phyloP scores from a whole-genome alignment of 2,329 filamentous ascomycete genomes.

The Phaeophleospora eucalypticola region DNA sequence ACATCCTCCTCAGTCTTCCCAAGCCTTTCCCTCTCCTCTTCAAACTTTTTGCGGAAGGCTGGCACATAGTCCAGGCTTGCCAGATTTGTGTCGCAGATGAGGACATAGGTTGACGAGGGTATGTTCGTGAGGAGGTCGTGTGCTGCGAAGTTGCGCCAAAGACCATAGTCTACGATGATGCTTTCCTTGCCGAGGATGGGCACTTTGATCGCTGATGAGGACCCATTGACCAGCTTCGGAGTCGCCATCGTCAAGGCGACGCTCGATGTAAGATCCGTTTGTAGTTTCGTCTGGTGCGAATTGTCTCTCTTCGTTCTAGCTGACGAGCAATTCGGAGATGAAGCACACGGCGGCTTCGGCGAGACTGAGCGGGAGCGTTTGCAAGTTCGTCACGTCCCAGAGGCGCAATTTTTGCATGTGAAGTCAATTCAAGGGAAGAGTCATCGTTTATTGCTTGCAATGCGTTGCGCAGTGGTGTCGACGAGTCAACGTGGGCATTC shows the following conservation, averaged over 20 bases:
- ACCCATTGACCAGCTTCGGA: constrained; percentile 23
- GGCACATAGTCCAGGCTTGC: constrained; percentile 69
- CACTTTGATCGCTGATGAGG: constrained; percentile 55
- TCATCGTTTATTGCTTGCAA: too few relatives aligned
- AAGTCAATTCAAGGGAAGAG: background rate
- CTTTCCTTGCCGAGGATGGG: constrained; percentile 82
- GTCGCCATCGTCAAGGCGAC: background rate
- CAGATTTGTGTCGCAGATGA: constrained; percentile 95
- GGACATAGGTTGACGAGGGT: constrained; percentile 84
- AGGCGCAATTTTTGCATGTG: constrained; percentile 30
- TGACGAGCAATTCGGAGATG: constrained; percentile 26
- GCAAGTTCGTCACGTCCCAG: constrained; percentile 28
- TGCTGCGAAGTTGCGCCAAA: constrained; percentile 80
- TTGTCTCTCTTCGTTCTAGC: constrained; percentile 16
- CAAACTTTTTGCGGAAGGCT: constrained; percentile 66
- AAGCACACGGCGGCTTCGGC: constrained; percentile 24
- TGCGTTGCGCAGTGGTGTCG: too few relatives aligned
- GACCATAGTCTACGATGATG: constrained; percentile 85
- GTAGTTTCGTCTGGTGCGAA: background rate
- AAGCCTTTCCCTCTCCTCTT: constrained; percentile 37
- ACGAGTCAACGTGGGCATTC: too few relatives aligned
- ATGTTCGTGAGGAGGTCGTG: constrained; percentile 74
- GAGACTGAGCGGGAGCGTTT: constrained; percentile 26
- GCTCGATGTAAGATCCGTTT: background rate
- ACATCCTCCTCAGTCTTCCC: constrained; percentile 43